Base-by-base conservation (phyloP, 2,329 filamentous ascomycete species). In the Amauroascus verrucosus region DNA sequence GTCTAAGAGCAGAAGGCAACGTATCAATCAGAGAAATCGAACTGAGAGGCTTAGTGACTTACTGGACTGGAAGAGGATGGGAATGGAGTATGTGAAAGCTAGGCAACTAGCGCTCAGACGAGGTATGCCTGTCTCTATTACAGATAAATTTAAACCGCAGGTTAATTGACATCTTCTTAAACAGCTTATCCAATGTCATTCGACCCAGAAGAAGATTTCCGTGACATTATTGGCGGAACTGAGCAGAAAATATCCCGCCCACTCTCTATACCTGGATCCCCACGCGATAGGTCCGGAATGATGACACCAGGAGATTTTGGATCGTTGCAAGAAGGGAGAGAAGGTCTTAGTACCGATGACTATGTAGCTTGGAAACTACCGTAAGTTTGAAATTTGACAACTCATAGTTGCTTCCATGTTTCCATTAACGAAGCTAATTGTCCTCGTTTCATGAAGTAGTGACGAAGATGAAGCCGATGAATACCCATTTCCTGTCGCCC, bases 271-370 rank as follows among this genome's bases (percentile, higher is more conserved):
- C 93, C 93, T 1, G 93, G 93, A 7, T 95, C 89, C 16, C 93
- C 93, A 8, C 80, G 90, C 57, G 90, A 95, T 67, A 81, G 89
- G 32, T 85, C 85, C 41, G 93, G 93, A 51, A 95, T 96, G 89
- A 97, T 98, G 93, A 98, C 93, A 0, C 93, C 93, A 6, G 93
- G 93, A 45, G 93, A 98, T 70, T 97, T 97, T 77, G 93, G 89
- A 26, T 95, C 88, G 61, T 75, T 98, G 53, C 93, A 97, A 71
- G 93, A 98, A 71, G 88, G 89, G 43, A 85, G 85, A 41, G 93
- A 98, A 70, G 90, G 91, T 0, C 73, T 98, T 61, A 93, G 79
- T 73, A 97, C 93, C 0, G 93, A 98, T 72, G 93, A 98, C 67
- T 97, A 98, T 69, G 88, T 97, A 64, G 86, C 91, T 30, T 98